Base-by-base conservation (phyloP, 495 filamentous ascomycete species). In the Letharia lupina region DNA sequence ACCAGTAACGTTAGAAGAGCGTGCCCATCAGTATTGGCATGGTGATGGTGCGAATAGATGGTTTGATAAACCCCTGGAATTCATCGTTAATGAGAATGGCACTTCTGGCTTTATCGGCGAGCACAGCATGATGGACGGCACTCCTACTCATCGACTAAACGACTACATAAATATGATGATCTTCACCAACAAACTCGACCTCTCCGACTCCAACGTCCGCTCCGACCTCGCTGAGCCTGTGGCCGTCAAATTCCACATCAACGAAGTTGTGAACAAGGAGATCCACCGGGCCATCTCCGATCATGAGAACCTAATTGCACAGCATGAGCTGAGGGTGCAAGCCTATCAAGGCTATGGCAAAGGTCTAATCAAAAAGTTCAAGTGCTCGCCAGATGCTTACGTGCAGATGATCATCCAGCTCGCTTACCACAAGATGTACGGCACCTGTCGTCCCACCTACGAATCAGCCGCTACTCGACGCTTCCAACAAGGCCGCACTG, bases 51-150 rank as follows among this genome's bases (percentile, higher is more conserved):
- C 82, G 70, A 99, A 98, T 83, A 88, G 95, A 63, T 99, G 92
- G 91, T 98, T 89, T 74, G 95, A 99, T 82, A 98, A 98, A 82
- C 95, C 95, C 31, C 80, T 96, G 63, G 91, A 99, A 80, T 98
- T 99, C 77, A 93, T 99, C 73, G 74, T 99, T 78, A 97, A 96
- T 77, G 93, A 98, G 72, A 99, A 99, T 77, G 95, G 92, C 70
- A 95, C 94, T 20, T 89, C 95, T 35, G 95, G 95, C 67, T 99
- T 99, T 83, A 91, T 90, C 80, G 95, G 95, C 73, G 95, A 99
- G 81, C 95, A 99, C 82, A 92, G 88, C 77, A 98, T 99, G 95
- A 99, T 99, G 95, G 95, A 99, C 75, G 95, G 95, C 65, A 99
- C 93, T 39, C 91, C 95, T 3, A 99, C 95, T 16, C 93, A 98